Base-by-base conservation (phyloP, 1,284 basidiomycete genomes). In the Irpex lacteus region DNA sequence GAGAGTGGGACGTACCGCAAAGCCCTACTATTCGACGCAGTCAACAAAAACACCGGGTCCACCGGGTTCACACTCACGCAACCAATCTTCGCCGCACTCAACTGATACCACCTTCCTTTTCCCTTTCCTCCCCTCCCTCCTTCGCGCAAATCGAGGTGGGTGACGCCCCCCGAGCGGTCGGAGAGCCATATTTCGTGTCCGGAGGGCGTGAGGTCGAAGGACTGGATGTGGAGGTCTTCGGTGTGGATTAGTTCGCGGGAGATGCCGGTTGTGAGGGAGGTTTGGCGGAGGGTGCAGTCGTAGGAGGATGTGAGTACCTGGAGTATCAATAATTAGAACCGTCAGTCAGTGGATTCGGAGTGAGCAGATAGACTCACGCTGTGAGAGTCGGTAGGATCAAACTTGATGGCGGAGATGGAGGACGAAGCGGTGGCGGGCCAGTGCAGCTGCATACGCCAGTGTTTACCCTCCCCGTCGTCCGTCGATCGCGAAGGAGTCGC, bases 101-200 rank as follows among this genome's bases (percentile, higher is more conserved):
- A 72, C 40, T 80, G 82, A 69, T 89, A 92, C 74, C 89, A 80
- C 53, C 83, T 79, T 4, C 82, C 80, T 50, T 82, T 82, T 1
- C 79, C 80, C 65, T 82, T 83, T 3, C 21, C 21, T 21, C 21
- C 32, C 32, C 5, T 34, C 32, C 32, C 32, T 34, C 81, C 78
- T 70, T 91, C 81, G 5, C 91, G 85, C 40, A 91, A 75, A 72
- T 94, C 91, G 32, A 91, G 75, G 68, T 92, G 91, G 4, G 88
- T 89, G 2, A 86, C 76, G 19, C 90, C 87, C 15, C 91, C 91
- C 6, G 74, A 68, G 0, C 79, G 81, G 71, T 94, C 91, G 0
- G 91, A 90, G 60, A 92, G 81, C 91, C 91, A 94, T 82, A 94
- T 83, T 70, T 92, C 91, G 61, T 88, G 77, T 0, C 91, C 91